A percentile compares a stretch with the other conserved stretches of the same genome.
phyloP scores from a whole-genome alignment of 306 rosid species.

The Luffa acutangula region DNA sequence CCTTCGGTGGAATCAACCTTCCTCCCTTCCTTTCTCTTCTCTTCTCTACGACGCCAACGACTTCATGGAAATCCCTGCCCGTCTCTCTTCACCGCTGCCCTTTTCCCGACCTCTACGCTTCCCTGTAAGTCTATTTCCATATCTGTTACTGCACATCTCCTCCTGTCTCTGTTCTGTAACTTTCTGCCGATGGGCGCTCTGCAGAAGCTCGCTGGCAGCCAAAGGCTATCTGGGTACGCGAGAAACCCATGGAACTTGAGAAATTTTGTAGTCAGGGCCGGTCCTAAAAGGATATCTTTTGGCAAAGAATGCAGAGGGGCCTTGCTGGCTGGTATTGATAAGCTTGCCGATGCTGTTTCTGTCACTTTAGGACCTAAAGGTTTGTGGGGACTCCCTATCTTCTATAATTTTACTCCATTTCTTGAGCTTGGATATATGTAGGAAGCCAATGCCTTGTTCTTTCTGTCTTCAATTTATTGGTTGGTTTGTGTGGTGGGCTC shows the following conservation, averaged over 20 bases:
- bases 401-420: background rate
- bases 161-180: background rate
- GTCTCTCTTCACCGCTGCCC: slow-evolving; percentile 17
- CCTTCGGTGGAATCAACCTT: background rate
- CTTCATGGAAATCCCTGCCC: slow-evolving; percentile 21
- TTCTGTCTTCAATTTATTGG: background rate
- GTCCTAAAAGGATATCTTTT: slow-evolving; percentile 59
- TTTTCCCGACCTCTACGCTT: slow-evolving; percentile 17
- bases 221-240: slow-evolving; percentile 23
- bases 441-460: background rate
- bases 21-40: background rate
- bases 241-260: slow-evolving; percentile 17
- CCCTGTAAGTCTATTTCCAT: slow-evolving; percentile 24
- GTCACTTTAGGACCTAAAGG: slow-evolving; percentile 96
- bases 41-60: slow-evolving; percentile 1
- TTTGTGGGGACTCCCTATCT: slow-evolving; percentile 8
- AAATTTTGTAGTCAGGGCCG: slow-evolving; percentile 39
- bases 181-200: slow-evolving; percentile 7
- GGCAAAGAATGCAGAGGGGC: slow-evolving; percentile 63
- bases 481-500: background rate
- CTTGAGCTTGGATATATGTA: background rate
- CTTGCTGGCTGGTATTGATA: slow-evolving; percentile 71
- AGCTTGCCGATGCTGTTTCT: slow-evolving; percentile 91
- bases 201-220: slow-evolving; percentile 33
- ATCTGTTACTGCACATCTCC: background rate